Evolutionary conservation across 2,329 filamentous ascomycete species (phyloP), one percentile per base, ranked within the genome.

Genomic region (Penicillium sp.): DNA sequence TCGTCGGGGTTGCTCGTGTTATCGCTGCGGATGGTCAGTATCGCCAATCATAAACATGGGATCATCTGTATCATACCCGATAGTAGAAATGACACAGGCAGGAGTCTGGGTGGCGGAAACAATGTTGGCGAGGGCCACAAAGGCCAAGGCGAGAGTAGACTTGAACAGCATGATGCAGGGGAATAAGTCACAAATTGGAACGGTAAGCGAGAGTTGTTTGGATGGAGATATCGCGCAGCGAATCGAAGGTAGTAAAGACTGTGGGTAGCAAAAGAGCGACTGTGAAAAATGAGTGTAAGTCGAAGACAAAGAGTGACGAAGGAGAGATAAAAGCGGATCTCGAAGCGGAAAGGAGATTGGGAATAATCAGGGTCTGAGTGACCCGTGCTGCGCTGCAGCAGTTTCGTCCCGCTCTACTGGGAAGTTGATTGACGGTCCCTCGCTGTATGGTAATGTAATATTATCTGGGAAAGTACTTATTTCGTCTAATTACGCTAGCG

Each of bases 31-130:
- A 16, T 19, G 23, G 25, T 54, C 43, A 26, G 37, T 31, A 48
- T 48, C 19, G 19, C 19, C 19, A 19, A 19, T 19, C 19, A 19
- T 19, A 19, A 19, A 19, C 19, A 19, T 19, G 19, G 19, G 19
- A 19, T 19, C 19, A 19, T 19, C 19, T 19, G 19, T 19, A 19
- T 19, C 19, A 19, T 19, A 19, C 80, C 81, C 81, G 62, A 84
- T 74, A 37, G 78, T 80, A 43, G 72, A 74, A 45, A 84, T 72
- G 46, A 84, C 72, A 69, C 82, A 84, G 53, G 78, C 79, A 27
- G 81, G 80, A 46, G 81, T 77, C 51, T 74, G 65, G n/a, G 75
- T 72, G 55, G 75, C 72, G 57, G 73, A 74, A 57, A 78, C 69
- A 54, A 77, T 69, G 62, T 76, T 75, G 66, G 73, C 72, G 55